Percentiles rank a stretch among this genome's conserved stretches.
These are phyloP conservation scores for Eucalyptus camaldulensis DNA, from an alignment of 345 rosid species.

Conservation along the genomic window DNA sequence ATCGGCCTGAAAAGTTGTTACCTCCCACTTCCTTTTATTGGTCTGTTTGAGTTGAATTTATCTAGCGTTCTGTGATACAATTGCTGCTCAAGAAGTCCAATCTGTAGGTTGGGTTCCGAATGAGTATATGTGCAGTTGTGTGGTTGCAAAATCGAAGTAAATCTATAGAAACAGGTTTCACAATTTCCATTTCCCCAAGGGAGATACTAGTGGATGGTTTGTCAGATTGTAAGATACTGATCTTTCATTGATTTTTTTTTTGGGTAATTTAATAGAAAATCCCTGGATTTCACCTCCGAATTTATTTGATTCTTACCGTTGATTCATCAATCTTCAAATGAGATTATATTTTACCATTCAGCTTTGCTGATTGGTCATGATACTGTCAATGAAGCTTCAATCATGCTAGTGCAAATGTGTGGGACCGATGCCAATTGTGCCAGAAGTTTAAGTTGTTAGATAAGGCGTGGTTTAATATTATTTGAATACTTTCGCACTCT, in stretches of 20 bases:
- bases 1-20: not conserved
- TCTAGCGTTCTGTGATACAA: not conserved
- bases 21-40: not conserved
- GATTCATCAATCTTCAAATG: not conserved
- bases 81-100: not conserved
- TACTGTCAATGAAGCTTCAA: not conserved
- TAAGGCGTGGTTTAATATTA: not conserved
- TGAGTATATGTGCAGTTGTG: not conserved
- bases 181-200: not conserved
- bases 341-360: not conserved
- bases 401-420: not conserved
- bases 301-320: not conserved
- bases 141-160: not conserved
- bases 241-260: not conserved
- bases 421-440: not conserved
- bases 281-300: not conserved
- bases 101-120: not conserved
- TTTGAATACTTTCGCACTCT: not conserved
- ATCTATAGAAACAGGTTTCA: not conserved
- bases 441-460: not conserved
- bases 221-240: not conserved
- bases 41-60: not conserved
- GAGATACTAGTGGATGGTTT: not conserved
- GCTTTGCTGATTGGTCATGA: not conserved
- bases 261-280: not conserved